phyloP scores from a whole-genome alignment of 192 early-diverging fungal species.

The Coemansia sp. region DNA sequence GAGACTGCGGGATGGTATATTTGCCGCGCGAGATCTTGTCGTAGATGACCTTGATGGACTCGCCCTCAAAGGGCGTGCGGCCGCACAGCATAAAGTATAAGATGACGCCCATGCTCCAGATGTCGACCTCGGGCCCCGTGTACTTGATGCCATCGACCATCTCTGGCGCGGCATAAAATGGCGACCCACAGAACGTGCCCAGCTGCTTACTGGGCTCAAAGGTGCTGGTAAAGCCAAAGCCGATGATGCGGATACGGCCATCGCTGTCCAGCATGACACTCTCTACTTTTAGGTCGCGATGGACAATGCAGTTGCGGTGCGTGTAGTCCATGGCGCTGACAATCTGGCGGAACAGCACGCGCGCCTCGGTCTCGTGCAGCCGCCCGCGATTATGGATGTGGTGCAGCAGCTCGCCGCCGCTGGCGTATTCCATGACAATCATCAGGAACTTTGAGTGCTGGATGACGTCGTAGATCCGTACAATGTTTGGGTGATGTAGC shows the following conservation, averaged over 20 bases:
- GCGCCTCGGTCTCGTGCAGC: conserved; percentile 75
- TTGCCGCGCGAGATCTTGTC: conserved; percentile 68
- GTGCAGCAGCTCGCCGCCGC: conserved; percentile 78
- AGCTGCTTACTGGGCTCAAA: conserved; percentile 49
- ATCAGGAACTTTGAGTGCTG: conserved; percentile 70
- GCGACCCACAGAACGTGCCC: conserved; percentile 55
- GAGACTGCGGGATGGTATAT: conserved; percentile 53
- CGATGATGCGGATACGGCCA: conserved; percentile 76
- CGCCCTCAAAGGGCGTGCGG: conserved; percentile 76
- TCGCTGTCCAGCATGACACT: conserved; percentile 73
- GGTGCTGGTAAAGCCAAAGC: conserved; percentile 80
- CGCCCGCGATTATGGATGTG: conserved; percentile 70
- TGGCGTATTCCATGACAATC: conserved; percentile 80
- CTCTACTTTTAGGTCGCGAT: conserved; percentile 78
- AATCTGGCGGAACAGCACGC: conserved; percentile 74
- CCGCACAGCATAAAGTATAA: conserved; percentile 79
- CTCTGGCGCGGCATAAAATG: conserved; percentile 80
- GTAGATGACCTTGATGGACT: conserved; percentile 72
- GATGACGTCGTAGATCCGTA: conserved; percentile 77
- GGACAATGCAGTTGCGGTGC: conserved; percentile 59
- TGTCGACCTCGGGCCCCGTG: conserved; percentile 80
- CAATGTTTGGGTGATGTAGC: conserved; percentile 84
- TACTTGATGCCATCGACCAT: conserved; percentile 75
- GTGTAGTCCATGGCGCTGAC: conserved; percentile 72
- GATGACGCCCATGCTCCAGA: conserved; percentile 83